phyloP scores from a whole-genome alignment of 495 filamentous ascomycete genomes.

The Physcia stellaris region DNA sequence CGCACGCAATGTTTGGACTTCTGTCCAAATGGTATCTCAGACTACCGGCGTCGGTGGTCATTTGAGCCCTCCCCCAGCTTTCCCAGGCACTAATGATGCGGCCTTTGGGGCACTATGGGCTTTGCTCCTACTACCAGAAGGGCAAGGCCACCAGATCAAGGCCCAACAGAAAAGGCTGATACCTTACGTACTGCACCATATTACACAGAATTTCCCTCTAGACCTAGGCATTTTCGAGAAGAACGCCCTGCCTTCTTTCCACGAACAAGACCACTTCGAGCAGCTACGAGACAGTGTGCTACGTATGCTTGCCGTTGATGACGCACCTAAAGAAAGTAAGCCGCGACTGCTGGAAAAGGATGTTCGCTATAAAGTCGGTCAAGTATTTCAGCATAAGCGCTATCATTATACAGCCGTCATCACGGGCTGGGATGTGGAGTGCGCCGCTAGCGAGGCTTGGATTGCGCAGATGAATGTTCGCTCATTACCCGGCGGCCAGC shows the following conservation, averaged over 20 bases:
- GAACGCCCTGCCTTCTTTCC: constrained; percentile 46
- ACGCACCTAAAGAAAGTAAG: constrained; percentile 40
- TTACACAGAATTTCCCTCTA: constrained; percentile 44
- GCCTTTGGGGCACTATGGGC: constrained; percentile 73
- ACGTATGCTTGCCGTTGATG: constrained; percentile 46
- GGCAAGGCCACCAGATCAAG: constrained; percentile 23
- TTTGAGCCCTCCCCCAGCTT: constrained; percentile 17
- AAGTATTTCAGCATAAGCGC: constrained; percentile 69
- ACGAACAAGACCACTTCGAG: constrained; percentile 26
- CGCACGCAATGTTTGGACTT: constrained; percentile 65
- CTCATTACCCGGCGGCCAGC: constrained; percentile 41
- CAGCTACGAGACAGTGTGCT: constrained; percentile 39
- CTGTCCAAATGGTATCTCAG: constrained; percentile 37
- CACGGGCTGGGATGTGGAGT: constrained; percentile 68
- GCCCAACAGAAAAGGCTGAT: constrained; percentile 47
- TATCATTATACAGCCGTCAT: constrained; percentile 73
- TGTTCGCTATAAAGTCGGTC: constrained; percentile 64
- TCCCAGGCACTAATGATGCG: constrained; percentile 47
- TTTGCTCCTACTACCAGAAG: constrained; percentile 43
- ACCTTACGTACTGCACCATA: constrained; percentile 51
- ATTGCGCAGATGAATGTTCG: constrained; percentile 52
- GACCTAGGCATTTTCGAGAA: constrained; percentile 55
- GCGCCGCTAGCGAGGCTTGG: constrained; percentile 36
- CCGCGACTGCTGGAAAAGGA: constrained; percentile 24
- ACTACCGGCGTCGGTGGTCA: constrained; percentile 15